Percentiles rank a stretch among this genome's conserved stretches.
phyloP scores from a whole-genome alignment of 1,284 basidiomycete genomes.

The Ustilago esculenta region DNA sequence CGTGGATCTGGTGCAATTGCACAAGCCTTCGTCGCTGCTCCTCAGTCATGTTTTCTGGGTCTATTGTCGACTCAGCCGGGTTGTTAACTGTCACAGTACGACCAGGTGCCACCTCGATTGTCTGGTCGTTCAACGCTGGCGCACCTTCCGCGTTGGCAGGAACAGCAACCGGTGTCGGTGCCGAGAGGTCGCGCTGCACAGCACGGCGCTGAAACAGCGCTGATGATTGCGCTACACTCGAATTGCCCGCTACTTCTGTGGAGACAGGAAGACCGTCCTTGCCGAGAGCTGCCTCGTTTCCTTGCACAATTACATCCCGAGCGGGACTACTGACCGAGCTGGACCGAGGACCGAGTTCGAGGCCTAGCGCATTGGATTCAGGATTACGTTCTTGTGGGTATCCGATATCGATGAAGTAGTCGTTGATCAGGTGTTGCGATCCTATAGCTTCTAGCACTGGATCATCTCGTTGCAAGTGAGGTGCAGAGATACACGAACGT shows the following conservation, averaged over 20 bases:
- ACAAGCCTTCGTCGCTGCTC: constrained; percentile 36
- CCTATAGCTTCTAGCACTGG: constrained; percentile 27
- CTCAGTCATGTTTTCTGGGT: constrained; percentile 40
- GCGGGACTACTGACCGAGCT: constrained; percentile 16
- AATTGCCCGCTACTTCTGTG: constrained; percentile 14
- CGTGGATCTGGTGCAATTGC: constrained; percentile 47
- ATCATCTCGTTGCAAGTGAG: constrained; percentile 41
- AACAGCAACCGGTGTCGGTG: constrained; percentile 46
- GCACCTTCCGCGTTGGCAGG: constrained; percentile 6
- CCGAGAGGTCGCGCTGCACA: constrained; percentile 40
- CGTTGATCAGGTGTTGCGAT: constrained; percentile 38
- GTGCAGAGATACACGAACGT: constrained; percentile 45
- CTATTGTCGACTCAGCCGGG: constrained; percentile 24
- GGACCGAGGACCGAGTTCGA: constrained; percentile 17
- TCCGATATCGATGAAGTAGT: constrained; percentile 44
- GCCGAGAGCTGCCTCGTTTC: not conserved
- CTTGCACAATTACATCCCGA: not conserved
- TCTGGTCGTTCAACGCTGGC: constrained; percentile 1
- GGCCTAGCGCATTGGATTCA: constrained; percentile 25
- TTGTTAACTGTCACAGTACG: constrained; percentile 28
- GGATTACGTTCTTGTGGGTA: constrained; percentile 35
- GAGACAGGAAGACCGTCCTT: constrained; percentile 6
- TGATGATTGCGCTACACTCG: constrained; percentile 27
- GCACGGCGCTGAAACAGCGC: constrained; percentile 54
- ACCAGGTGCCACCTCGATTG: constrained; percentile 15